Conservation (phyloP, 345 rosid species). For the Capsella bursapastoris region DNA sequence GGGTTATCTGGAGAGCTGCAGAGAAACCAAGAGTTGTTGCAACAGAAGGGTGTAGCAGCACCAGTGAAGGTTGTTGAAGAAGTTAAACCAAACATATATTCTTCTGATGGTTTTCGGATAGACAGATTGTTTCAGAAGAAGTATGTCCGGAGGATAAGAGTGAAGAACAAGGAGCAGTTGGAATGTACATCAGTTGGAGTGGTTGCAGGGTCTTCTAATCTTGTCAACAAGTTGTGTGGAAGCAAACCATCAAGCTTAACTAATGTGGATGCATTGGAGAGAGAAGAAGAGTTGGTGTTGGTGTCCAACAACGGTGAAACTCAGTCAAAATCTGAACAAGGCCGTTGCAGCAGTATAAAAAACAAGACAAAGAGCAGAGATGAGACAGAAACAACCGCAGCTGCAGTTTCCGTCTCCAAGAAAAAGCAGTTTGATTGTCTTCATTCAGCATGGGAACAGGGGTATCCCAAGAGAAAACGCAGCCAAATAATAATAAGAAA, state of each 20-base stretch:
- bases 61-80: not conserved
- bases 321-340: not conserved
- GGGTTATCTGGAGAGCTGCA: not conserved
- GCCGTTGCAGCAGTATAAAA: not conserved
- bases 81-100: not conserved
- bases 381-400: not conserved
- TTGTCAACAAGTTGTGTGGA: not conserved
- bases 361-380: not conserved
- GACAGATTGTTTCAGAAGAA: not conserved
- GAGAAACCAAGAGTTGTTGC: not conserved
- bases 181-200: not conserved
- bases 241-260: not conserved
- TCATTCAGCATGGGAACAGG: not conserved
- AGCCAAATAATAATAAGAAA: not conserved
- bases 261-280: conserved; percentile 4
- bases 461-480: conserved; percentile 1
- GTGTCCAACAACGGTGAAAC: not conserved
- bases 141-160: conserved; percentile 18
- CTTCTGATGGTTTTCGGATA: not conserved
- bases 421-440: not conserved
- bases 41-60: not conserved
- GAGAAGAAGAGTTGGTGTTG: not conserved
- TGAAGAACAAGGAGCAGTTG: not conserved
- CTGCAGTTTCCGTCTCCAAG: not conserved
- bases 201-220: not conserved